Evolutionary conservation across 164 flowering plant genomes (phyloP), one percentile per base, ranked within the genome.

Genomic region (Berberis thunbergii): DNA sequence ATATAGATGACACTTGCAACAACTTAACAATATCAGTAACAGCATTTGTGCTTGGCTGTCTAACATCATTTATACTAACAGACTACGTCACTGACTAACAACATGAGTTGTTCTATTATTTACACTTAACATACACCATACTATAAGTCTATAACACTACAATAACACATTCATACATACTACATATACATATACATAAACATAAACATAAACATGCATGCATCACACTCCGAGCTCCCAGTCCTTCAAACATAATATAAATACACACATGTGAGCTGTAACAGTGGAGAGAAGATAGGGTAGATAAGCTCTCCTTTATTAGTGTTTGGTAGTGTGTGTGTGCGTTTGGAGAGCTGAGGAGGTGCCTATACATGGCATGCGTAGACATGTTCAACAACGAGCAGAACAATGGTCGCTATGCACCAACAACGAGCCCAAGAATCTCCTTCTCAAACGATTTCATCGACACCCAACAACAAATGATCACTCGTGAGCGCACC

Each of bases 381-480:
- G 64, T 83, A 74, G 83, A 82, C 77, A 84, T 80, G 88, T 86
- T 80, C 80, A 85, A 86, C 77, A 65, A 73, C 7, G 85, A 82
- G 6, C 83, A 81, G 66, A 81, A 81, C 70, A 62, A 65, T 46
- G 72, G 76, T 53, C 67, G 66, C 45, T 70, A 56, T 52, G 50
- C 76, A 62, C 76, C 77, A 1, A 6, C 59, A 2, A 74, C 79
- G 81, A 78, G 85, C 71, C 91, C 97, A 42, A 85, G 96, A 71
- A 89, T 89, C 77, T 89, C 96, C 52, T 89, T 89, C 81, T 89
- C 96, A 39, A 83, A 77, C 70, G 94, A 84, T 67, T 85, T 89
- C 67, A 81, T 64, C 6, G 90, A 81, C 41, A 48, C 74, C 57
- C 78, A 81, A 43, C 82, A 81, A 43, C 81, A 76, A 49, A 63